Evolutionary conservation across 2,329 filamentous ascomycete species (phyloP).

Genomic region (Coniosporium tulheliwenetii): DNA sequence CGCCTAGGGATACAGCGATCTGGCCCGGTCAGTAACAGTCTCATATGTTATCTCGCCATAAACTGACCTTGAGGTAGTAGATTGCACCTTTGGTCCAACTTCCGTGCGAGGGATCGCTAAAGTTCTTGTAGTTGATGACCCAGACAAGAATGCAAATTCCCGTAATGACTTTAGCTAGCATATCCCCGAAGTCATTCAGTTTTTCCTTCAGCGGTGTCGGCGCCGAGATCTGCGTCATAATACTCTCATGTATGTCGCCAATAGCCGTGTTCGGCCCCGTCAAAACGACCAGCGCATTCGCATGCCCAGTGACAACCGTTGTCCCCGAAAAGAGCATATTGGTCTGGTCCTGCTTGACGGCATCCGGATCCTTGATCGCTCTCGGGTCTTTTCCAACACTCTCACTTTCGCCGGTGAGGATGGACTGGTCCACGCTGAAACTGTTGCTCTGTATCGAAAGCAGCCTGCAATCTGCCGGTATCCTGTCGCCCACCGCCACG

Average conservation of each 20-base stretch:
- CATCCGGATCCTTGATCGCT: conserved; percentile 58
- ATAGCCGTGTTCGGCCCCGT: conserved; percentile 88
- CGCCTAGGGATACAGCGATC: conserved; percentile 94
- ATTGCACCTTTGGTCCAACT: conserved; percentile 94
- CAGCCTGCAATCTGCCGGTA: conserved; percentile 87
- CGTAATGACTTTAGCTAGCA: conserved; percentile 92
- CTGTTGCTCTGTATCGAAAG: conserved; percentile 90
- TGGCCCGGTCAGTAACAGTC: conserved; percentile 4
- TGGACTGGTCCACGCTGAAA: conserved; percentile 92
- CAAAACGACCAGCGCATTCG: conserved; percentile 76
- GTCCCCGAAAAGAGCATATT: conserved; percentile 99
- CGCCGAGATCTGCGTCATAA: conserved; percentile 92
- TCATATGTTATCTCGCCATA: background rate
- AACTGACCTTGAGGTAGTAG: conserved; percentile 71
- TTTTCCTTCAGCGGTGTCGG: conserved; percentile 97
- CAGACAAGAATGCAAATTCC: conserved; percentile 93
- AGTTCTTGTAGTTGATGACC: conserved; percentile 97
- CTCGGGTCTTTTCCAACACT: conserved; percentile 75
- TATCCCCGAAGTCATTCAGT: conserved; percentile 94
- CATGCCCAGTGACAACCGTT: conserved; percentile 87
- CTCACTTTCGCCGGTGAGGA: conserved; percentile 93
- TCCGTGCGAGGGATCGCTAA: conserved; percentile 86
- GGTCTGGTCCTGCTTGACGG: conserved; percentile 91
- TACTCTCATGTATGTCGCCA: conserved; percentile 97
- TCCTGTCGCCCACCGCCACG: conserved; percentile 77